These are phyloP conservation scores for Moesziomyces antarcticus DNA, from an alignment of 1,284 basidiomycete genomes.

Conservation along the genomic window DNA sequence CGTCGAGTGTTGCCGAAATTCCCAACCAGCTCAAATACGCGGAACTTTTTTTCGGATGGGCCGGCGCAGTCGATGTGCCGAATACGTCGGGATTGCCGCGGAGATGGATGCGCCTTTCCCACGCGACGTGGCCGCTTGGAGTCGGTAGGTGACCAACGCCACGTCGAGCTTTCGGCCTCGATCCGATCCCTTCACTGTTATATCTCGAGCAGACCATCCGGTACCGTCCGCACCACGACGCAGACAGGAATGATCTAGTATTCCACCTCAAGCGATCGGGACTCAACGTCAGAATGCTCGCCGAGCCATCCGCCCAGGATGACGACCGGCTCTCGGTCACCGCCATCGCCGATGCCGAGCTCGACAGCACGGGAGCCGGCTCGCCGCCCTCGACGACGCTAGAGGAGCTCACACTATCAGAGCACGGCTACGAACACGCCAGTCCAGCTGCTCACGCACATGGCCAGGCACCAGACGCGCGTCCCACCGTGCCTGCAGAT, in stretches of 20 bases:
- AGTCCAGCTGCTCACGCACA: not conserved
- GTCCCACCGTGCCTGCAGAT: not conserved
- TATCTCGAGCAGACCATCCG: not conserved
- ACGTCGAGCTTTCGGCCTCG: too few relatives aligned
- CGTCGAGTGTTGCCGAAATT: too few relatives aligned
- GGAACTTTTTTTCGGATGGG: not conserved
- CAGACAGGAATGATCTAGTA: not conserved
- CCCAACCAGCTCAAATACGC: too few relatives aligned
- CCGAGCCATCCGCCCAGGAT: conserved; percentile 4
- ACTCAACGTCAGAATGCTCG: conserved; percentile 3
- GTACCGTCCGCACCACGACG: not conserved
- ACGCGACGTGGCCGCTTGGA: not conserved
- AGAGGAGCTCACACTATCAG: not conserved
- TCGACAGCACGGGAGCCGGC: conserved; percentile 38
- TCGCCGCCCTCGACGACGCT: conserved; percentile 23
- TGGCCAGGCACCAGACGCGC: not conserved
- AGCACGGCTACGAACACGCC: not conserved
- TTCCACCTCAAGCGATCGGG: not conserved
- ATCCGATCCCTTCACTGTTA: not conserved
- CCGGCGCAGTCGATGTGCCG: conserved; percentile 7
- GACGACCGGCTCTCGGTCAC: conserved; percentile 21
- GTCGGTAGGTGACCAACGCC: too few relatives aligned
- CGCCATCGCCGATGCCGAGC: conserved; percentile 15
- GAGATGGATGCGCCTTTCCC: conserved; percentile 4
- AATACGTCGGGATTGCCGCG: conserved; percentile 19